Evolutionary conservation across 805 yeast species (phyloP), one percentile per base, ranked within the genome.

Genomic region (Millerozyma acaciae): DNA sequence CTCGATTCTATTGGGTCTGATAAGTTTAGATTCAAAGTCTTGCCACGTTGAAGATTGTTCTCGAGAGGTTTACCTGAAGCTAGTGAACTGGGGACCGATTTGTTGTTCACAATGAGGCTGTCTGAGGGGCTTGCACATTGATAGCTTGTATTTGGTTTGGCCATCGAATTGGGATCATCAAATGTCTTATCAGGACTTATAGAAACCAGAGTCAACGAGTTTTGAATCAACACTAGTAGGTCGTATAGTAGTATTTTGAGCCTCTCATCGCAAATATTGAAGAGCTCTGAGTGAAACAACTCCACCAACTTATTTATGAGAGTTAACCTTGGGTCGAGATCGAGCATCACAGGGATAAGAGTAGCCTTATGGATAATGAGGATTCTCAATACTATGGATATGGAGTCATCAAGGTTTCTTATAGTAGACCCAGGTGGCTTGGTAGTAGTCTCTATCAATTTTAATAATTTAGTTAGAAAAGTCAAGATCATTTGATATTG

Each of bases 201-300:
- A 26, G 33, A 44, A n/a, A n/a, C n/a, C 27, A 47, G 53, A 3
- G 62, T 54, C 13, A 67, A 37, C 3, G 65, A 48, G 6, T 53
- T 50, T 48, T 77, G 78, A 46, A 78, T 57, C 1, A 82, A 68
- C 7, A 77, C 55, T 21, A 80, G 55, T 35, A 78, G 65, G 47
- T 80, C 86, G 48, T 78, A 77, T 1, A 79, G 55, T 40, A 79
- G 53, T 32, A 78, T 78, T 41, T 70, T 69, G 32, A 79, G 49
- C 40, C 73, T 77, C 16, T 69, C 71, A 41, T 73, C 43, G 8
- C 57, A 46, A 28, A 32, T 23, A 4, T 26, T 23, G 45, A 78
- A 60, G 19, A 68, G 58, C 4, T 59, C 48, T 8, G 75, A 63
- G 28, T 68, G 62, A 38, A 76, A 60, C 10, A 80, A 43, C 8